These are phyloP conservation scores for Russula abietina DNA, from an alignment of 768 basidiomycete genomes.

Conservation along the genomic window DNA sequence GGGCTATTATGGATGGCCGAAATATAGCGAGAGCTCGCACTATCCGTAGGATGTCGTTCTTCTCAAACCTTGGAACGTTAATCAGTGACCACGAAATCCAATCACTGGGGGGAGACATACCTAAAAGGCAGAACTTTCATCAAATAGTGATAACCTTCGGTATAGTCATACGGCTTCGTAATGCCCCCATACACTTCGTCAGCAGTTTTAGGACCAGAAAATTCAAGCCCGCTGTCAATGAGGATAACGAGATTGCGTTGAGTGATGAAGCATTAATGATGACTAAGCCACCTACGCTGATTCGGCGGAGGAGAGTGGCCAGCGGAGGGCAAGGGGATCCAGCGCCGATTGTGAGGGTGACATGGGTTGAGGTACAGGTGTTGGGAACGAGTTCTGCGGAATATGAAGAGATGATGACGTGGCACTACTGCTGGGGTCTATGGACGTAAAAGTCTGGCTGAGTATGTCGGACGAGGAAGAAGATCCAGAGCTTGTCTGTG, in stretches of 20 bases:
- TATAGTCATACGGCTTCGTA: constrained; percentile 84
- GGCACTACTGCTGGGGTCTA: constrained; percentile 9
- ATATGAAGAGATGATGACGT: constrained; percentile 3
- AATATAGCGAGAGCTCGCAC: constrained; percentile 93
- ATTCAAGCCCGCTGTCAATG: constrained; percentile 16
- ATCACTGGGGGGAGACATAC: constrained; percentile 42
- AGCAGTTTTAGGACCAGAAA: constrained; percentile 23
- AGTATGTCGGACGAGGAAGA: constrained; percentile 18
- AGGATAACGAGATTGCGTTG: background rate
- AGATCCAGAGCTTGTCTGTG: constrained; percentile 4
- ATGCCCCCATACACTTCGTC: constrained; percentile 56
- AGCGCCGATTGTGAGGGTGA: constrained; percentile 11
- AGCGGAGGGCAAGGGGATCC: constrained; percentile 23
- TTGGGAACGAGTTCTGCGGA: constrained; percentile 4
- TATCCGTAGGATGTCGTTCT: constrained; percentile 90
- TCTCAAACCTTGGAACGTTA: constrained; percentile 66
- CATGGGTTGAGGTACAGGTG: background rate
- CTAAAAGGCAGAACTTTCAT: constrained; percentile 88
- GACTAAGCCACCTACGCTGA: constrained; percentile 19
- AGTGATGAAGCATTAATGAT: constrained; percentile 12
- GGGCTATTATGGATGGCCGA: constrained; percentile 91
- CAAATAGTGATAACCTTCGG: constrained; percentile 92
- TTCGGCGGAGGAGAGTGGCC: constrained; percentile 19
- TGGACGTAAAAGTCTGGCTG: constrained; percentile 8
- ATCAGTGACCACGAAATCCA: background rate